Percentiles rank a stretch among this genome's conserved stretches.
Evolutionary conservation across 2,329 filamentous ascomycete species (phyloP).

Genomic region (Teratosphaeria zuluensis): DNA sequence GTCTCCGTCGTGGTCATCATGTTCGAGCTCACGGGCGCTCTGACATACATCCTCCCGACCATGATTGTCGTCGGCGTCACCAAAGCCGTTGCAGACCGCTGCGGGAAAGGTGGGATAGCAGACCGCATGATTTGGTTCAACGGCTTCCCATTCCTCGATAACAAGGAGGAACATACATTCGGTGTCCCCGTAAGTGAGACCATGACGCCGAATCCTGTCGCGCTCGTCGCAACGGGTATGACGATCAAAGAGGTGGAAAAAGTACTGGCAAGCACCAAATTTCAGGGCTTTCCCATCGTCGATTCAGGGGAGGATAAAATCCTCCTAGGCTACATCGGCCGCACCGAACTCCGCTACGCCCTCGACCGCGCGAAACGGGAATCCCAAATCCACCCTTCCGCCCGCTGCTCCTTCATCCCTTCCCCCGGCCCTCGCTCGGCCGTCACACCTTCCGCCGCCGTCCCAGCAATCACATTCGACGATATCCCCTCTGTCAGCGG

Average conservation of each 20-base stretch:
- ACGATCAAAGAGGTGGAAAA: slow-evolving; percentile 67
- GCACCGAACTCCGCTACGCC: slow-evolving; percentile 84
- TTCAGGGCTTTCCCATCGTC: slow-evolving; percentile 88
- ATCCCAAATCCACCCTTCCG: slow-evolving; percentile 52
- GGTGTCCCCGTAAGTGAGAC: slow-evolving; percentile 77
- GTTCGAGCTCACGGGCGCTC: slow-evolving; percentile 93
- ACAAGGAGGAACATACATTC: slow-evolving; percentile 95
- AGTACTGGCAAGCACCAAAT: slow-evolving; percentile 67
- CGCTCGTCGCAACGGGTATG: slow-evolving; percentile 64
- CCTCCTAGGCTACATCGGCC: slow-evolving; percentile 83
- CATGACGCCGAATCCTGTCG: slow-evolving; percentile 70
- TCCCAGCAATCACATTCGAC: slow-evolving; percentile 45
- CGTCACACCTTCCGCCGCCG: slow-evolving; percentile 23
- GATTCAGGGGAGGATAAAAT: slow-evolving; percentile 61
- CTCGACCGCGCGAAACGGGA: slow-evolving; percentile 69
- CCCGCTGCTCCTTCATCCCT: slow-evolving; percentile 64
- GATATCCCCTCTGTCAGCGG: slow-evolving; percentile 46
- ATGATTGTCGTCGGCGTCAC: slow-evolving; percentile 99
- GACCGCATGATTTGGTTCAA: slow-evolving; percentile 99
- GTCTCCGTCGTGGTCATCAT: slow-evolving; percentile 97
- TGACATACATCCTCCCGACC: slow-evolving; percentile 86
- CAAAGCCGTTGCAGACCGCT: slow-evolving; percentile 81
- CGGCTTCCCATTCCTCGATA: slow-evolving; percentile 92
- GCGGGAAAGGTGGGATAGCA: slow-evolving; percentile 92
- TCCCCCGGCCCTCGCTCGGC: slow-evolving; percentile 12